Evolutionary conservation across 169 alveolate species (phyloP).

Genomic region (Eimeria praecox): DNA sequence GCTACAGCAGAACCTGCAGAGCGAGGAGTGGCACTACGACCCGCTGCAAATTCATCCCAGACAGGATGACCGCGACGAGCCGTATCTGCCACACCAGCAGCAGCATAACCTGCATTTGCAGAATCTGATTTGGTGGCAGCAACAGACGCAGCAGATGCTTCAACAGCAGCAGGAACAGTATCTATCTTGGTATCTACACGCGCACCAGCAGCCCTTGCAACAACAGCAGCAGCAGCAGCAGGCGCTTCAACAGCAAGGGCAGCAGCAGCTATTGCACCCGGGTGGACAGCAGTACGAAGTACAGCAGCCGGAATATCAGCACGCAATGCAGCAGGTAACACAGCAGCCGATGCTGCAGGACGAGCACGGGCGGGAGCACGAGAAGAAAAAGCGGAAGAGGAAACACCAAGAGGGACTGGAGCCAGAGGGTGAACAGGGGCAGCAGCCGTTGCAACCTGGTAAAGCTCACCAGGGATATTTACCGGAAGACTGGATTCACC

Average conservation of each 20-base stretch:
- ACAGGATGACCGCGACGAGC: not conserved
- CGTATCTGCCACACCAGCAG: too few relatives aligned
- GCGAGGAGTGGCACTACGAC: not conserved
- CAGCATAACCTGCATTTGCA: slow-evolving; percentile 5
- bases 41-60: not conserved
- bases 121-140: not conserved
- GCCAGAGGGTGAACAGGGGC: not conserved
- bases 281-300: not conserved
- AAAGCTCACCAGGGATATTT: not conserved
- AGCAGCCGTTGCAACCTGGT: not conserved
- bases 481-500: slow-evolving; percentile 42
- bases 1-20: not conserved
- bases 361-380: not conserved
- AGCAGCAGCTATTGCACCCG: not conserved
- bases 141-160: not conserved
- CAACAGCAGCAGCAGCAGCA: slow-evolving; percentile 8
- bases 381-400: not conserved
- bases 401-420: not conserved
- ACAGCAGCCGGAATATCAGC: not conserved
- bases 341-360: not conserved
- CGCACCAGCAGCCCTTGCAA: not conserved
- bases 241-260: not conserved
- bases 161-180: not conserved
- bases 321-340: not conserved
- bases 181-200: not conserved